Evolutionary conservation across 306 rosid species (phyloP).

Genomic region (Betula pendula): DNA sequence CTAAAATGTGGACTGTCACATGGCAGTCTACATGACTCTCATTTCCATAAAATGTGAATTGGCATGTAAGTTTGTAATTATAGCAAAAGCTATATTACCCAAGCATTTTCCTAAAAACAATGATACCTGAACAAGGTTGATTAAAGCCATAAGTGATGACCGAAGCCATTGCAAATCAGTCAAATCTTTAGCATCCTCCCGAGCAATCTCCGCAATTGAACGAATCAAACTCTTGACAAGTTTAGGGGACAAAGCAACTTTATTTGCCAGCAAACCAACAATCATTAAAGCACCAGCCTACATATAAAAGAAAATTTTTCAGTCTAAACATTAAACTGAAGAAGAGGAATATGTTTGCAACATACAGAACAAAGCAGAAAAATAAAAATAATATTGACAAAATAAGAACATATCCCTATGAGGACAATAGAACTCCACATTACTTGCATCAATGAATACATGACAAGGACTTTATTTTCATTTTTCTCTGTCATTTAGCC

Average conservation of each 20-base stretch:
- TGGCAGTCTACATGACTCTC: no score
- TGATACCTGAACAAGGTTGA: slow-evolving; percentile 86
- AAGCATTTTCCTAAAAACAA: neutral
- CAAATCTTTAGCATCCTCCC: slow-evolving; percentile 54
- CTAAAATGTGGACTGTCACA: no score
- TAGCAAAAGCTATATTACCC: no score
- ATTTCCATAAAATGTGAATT: no score
- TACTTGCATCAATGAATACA: slow-evolving; percentile 5
- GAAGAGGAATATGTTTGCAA: neutral
- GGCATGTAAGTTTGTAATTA: no score
- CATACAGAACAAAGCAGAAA: neutral
- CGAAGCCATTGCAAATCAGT: slow-evolving; percentile 75
- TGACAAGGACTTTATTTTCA: neutral
- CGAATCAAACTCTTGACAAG: slow-evolving; percentile 73
- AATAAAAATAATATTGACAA: neutral
- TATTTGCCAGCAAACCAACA: slow-evolving; percentile 73
- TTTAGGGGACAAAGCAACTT: slow-evolving; percentile 68
- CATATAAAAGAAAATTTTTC: slow-evolving; percentile 17
- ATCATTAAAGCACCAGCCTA: slow-evolving; percentile 96
- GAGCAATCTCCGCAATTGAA: slow-evolving; percentile 69
- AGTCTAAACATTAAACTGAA: neutral
- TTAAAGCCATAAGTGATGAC: slow-evolving; percentile 71
- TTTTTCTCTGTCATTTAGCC: neutral
- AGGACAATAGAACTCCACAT: neutral
- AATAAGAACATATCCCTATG: neutral